Percentiles rank a stretch among this genome's conserved stretches.
Conservation (phyloP, 1,139 yeast species). For the Lizanozyma gosingica region DNA sequence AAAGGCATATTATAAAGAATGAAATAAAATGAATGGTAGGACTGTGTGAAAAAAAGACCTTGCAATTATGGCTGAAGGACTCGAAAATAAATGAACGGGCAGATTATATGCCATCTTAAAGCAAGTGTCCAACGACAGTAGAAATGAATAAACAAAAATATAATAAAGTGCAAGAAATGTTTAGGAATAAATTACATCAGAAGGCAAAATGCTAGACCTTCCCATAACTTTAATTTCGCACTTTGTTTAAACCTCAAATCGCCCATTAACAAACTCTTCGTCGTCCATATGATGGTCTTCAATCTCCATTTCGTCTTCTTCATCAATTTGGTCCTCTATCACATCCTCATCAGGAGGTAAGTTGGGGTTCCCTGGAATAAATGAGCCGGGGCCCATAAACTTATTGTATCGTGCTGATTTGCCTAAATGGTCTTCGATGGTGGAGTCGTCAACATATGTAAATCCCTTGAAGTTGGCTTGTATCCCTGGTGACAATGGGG, state of each 20-base stretch:
- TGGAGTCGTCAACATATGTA: conserved; percentile 91
- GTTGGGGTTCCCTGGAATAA: conserved; percentile 71
- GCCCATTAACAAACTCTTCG: conserved; percentile 84
- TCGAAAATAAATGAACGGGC: too few relatives aligned
- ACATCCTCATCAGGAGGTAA: conserved; percentile 79
- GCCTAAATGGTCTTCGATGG: conserved; percentile 76
- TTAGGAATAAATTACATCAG: too few relatives aligned
- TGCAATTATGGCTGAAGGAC: too few relatives aligned
- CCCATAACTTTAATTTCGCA: too few relatives aligned
- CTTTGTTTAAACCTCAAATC: conserved; percentile 56
- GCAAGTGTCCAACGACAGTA: too few relatives aligned
- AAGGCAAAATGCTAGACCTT: too few relatives aligned
- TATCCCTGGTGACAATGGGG: conserved; percentile 88
- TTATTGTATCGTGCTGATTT: conserved; percentile 37
- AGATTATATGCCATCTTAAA: too few relatives aligned
- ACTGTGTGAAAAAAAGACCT: too few relatives aligned
- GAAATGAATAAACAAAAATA: too few relatives aligned
- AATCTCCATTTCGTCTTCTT: conserved; percentile 40
- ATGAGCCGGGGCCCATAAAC: conserved; percentile 57
- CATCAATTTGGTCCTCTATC: conserved; percentile 53
- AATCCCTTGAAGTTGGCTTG: conserved; percentile 96
- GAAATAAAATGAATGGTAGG: too few relatives aligned
- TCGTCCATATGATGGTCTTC: conserved; percentile 41
- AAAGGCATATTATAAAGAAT: too few relatives aligned
- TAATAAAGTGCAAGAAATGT: too few relatives aligned